Conservation (phyloP, 257 asterid genomes). For the Solanum paucissectum region DNA sequence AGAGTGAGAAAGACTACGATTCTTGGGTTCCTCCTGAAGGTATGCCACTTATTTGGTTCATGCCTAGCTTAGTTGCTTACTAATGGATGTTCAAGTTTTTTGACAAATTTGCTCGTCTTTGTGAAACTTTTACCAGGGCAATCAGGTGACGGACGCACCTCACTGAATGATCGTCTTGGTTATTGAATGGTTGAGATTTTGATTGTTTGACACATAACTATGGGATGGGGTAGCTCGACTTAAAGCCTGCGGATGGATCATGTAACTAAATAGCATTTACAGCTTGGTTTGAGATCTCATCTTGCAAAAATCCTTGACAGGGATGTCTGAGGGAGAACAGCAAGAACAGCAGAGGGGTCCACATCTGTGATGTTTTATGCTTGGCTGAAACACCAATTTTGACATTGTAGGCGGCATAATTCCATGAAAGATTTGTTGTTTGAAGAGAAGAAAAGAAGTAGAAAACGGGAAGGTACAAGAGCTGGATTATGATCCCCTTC, state of each 20-base stretch:
- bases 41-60: constrained; percentile 13
- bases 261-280: neutral
- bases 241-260: neutral
- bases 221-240: neutral
- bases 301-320: neutral
- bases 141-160: constrained; percentile 92
- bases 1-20: constrained; percentile 32
- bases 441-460: neutral
- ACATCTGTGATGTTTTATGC: neutral
- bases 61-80: neutral
- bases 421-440: neutral
- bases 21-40: constrained; percentile 99
- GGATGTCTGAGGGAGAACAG: neutral
- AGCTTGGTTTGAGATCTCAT: neutral
- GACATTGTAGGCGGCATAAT: neutral
- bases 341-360: neutral
- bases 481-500: neutral
- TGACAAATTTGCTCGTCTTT: neutral
- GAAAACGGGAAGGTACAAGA: neutral
- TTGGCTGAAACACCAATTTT: neutral
- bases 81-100: neutral
- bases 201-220: neutral
- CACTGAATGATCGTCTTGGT: constrained; percentile 81
- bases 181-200: constrained; percentile 23
- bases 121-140: constrained; percentile 47